Percentiles rank a stretch among this genome's conserved stretches.
These are phyloP conservation scores for Cyberlindnera suaveolens DNA, from an alignment of 805 yeast species.

Conservation along the genomic window DNA sequence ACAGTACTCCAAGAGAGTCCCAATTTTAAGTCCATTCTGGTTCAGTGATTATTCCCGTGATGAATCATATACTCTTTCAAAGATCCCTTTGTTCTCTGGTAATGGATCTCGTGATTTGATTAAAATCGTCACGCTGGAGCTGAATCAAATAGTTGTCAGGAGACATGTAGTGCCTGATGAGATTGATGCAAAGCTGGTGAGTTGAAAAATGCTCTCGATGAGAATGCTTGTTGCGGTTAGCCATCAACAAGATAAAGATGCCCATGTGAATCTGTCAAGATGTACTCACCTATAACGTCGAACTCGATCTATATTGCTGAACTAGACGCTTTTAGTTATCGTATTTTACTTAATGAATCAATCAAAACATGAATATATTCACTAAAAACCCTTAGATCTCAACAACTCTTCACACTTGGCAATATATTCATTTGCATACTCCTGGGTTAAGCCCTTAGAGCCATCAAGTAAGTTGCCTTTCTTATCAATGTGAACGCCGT, in stretches of 20 bases:
- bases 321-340: conserved; percentile 21
- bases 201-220: conserved; percentile 57
- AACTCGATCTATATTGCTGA: conserved; percentile 19
- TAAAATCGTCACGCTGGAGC: conserved; percentile 53
- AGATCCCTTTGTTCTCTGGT: conserved; percentile 61
- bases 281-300: conserved; percentile 39
- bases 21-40: conserved; percentile 59
- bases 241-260: conserved; percentile 94
- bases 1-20: conserved; percentile 72
- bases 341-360: conserved; percentile 17
- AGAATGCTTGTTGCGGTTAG: conserved; percentile 60
- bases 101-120: conserved; percentile 71
- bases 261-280: conserved; percentile 73
- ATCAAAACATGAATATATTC: conserved; percentile 9
- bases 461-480: conserved; percentile 24
- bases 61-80: conserved; percentile 89
- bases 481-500: conserved; percentile 28
- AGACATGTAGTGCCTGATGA: conserved; percentile 48
- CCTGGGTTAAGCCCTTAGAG: conserved; percentile 25
- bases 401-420: conserved; percentile 22
- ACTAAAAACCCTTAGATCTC: conserved; percentile 11
- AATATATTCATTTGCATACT: conserved; percentile 14
- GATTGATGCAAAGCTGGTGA: conserved; percentile 34
- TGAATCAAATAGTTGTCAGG: conserved; percentile 77
- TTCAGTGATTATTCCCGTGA: conserved; percentile 68